Evolutionary conservation across 2,329 filamentous ascomycete species (phyloP).

Genomic region (Pseudogymnoascus sp.): DNA sequence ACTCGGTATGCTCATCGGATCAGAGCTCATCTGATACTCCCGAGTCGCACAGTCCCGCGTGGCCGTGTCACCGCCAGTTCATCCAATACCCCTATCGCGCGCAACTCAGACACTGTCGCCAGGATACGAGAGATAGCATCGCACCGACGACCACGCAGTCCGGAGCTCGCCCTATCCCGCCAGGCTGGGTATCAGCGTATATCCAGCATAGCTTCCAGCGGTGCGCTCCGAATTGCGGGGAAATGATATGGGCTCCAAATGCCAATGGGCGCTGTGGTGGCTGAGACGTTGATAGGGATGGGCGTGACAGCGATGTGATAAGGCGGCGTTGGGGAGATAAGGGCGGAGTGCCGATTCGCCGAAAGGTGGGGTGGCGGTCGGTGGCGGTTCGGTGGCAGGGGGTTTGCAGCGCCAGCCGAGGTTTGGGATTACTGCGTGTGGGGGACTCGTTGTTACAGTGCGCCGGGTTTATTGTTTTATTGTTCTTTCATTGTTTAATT

Average conservation of each 20-base stretch:
- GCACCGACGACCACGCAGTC: background rate
- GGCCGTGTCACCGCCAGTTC: background rate
- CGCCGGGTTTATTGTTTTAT: background rate
- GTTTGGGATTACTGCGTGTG: background rate
- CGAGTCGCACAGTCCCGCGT: background rate
- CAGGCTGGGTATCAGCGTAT: background rate
- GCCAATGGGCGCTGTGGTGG: background rate
- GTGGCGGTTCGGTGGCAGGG: background rate
- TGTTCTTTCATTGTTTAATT: background rate
- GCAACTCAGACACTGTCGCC: background rate
- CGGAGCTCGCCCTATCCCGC: background rate
- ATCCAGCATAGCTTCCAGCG: background rate
- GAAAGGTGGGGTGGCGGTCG: background rate
- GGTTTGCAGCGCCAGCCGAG: background rate
- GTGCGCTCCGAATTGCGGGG: background rate
- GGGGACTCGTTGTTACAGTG: background rate
- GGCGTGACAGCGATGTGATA: background rate
- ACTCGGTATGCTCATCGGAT: background rate
- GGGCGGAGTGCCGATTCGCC: constrained; percentile 7
- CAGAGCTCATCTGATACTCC: background rate
- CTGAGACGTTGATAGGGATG: background rate
- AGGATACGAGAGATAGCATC: background rate
- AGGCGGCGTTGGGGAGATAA: background rate
- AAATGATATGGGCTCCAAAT: background rate
- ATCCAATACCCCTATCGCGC: background rate